These are phyloP conservation scores for Paraglomus occultum DNA, from an alignment of 192 early-diverging fungal genomes.

Conservation along the genomic window DNA sequence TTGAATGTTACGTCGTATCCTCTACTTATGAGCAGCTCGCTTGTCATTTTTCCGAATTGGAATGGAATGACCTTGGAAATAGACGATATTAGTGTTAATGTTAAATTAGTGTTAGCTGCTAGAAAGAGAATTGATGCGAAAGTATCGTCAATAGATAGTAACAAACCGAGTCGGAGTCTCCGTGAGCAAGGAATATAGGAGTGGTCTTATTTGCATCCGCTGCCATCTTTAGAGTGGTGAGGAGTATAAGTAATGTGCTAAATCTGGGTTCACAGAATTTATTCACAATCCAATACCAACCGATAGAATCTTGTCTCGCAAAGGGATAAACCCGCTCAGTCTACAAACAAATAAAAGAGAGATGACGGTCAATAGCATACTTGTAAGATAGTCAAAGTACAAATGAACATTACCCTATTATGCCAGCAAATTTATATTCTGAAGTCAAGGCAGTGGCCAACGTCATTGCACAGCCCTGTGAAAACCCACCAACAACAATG, in stretches of 20 bases:
- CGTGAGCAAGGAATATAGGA: conserved; percentile 86
- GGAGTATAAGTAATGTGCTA: neutral
- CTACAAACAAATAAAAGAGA: conserved; percentile 28
- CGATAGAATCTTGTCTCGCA: conserved; percentile 46
- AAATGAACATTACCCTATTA: conserved; percentile 26
- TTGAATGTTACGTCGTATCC: conserved; percentile 72
- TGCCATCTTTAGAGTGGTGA: conserved; percentile 36
- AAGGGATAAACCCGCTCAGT: conserved; percentile 80
- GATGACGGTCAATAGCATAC: conserved; percentile 35
- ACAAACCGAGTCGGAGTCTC: conserved; percentile 61
- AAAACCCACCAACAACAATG: conserved; percentile 94
- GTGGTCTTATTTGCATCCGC: conserved; percentile 62
- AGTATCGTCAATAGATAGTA: neutral
- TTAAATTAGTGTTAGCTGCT: no score
- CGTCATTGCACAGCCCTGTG: conserved; percentile 83
- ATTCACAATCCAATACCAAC: conserved; percentile 31
- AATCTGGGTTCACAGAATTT: neutral
- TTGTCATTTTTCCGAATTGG: conserved; percentile 68
- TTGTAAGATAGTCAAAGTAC: neutral
- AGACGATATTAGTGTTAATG: neutral
- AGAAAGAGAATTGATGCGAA: no score
- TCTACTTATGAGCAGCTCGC: conserved; percentile 55
- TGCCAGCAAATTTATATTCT: conserved; percentile 51
- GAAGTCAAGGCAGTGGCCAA: conserved; percentile 70
- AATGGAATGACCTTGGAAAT: conserved; percentile 59